Base-by-base conservation (phyloP, 2,329 filamentous ascomycete genomes). In the Penicillium sp. region DNA sequence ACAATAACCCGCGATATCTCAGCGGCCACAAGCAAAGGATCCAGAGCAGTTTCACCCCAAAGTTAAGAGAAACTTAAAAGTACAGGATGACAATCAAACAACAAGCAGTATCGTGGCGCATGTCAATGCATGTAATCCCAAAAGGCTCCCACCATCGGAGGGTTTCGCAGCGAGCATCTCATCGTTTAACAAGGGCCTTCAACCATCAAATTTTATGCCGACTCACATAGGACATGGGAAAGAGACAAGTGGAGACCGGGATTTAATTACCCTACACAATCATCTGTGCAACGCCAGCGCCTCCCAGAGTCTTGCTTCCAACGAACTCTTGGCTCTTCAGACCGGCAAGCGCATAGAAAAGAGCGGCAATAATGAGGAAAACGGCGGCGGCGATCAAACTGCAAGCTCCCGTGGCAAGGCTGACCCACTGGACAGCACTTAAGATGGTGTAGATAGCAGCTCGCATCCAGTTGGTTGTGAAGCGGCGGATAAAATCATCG, bases 391-490 rank as follows among this genome's bases (percentile, higher is more conserved):
- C 94, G 63, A 99, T 90, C 74, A 99, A 78, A 69, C 87, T 91
- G 47, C 87, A 90, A 9, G 83, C 73, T 43, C 76, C 72, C 19
- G 79, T 68, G 56, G 89, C 81, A 60, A 92, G 78, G 72, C 91
- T 95, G 55, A 96, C 78, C 85, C 90, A 97, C 76, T 97, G 92
- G 42, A 96, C 75, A 47, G 88, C 70, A 65, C 86, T 89, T 89
- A 97, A 93, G 71, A 85, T 77, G 54, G 78, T 77, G 77, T 99
- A 99, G 71, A 96, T 88, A 54, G 81, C 89, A 18, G 93, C 93
- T 76, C 94, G 92, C 87, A 94, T 95, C 80, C 92, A 97, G 81
- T 97, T 97, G 55, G 92, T 96, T 60, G 91, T 91, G 80, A 99
- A 90, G 69, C 85, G 88, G 76, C 93, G 92, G 75, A 99, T 93